Base-by-base conservation (phyloP, 257 asterid genomes). In the Capsicum pubescens region DNA sequence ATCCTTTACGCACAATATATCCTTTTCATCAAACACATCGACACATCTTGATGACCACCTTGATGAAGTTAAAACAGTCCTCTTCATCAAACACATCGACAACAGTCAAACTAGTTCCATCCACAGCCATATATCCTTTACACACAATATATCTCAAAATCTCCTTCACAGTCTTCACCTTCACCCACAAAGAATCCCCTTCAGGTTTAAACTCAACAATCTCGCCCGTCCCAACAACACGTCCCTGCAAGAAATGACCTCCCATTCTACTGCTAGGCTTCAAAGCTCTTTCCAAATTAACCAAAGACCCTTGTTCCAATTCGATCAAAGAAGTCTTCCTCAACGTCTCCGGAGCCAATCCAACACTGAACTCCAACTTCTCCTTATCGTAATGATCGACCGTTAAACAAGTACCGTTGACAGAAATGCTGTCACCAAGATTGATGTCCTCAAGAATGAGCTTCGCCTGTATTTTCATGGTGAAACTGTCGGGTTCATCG, bases 221-320 rank as follows among this genome's bases (percentile, higher is more conserved):
- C 68, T 87, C 88, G 11, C 98, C 98, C 0, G 97, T 95, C 64
- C 93, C 95, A 79, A 93, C 98, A 14, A 93, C 97, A 72, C 93
- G 99, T 7, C 98, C 98, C 91, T 95, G 98, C 88, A 92, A 97
- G 64, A 93, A 95, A 84, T 95, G 98, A 8, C 98, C 98, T 46
- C 98, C 98, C 98, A 95, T 93, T 83, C 98, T 90, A 36, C 93
- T 90, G 50, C 84, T 91, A 82, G 98, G 97, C 60, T 86, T 89
- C 87, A 93, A 19, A 1, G 98, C 98, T 91, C 98, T 90, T 88
- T 95, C 98, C 84, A 95, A 84, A 86, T 95, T 95, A 8, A 93
- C 97, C 80, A 71, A 39, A 48, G 93, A 90, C 9, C 98, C 98
- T 5, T 68, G 80, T 36, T 87, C 88, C 63, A 95, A 84, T 79